Evolutionary conservation across 371 early-diverging fungal genomes (phyloP).

Genomic region (Apophysomyces elegans): DNA sequence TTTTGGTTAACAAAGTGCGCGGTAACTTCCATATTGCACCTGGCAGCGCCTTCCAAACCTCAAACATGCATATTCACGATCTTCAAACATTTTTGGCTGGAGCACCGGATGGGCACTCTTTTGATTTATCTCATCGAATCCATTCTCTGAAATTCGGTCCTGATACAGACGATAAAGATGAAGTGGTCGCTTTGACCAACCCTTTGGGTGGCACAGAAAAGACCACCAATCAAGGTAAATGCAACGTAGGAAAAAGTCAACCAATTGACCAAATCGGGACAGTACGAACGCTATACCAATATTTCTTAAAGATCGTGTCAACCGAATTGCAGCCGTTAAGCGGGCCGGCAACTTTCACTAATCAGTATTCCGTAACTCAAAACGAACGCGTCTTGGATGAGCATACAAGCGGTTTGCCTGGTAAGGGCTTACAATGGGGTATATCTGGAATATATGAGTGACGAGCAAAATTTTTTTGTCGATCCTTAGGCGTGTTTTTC

Average conservation of each 20-base stretch:
- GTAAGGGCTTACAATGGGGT: constrained; percentile 30
- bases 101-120: constrained; percentile 55
- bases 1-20: constrained; percentile 90
- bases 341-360: constrained; percentile 72
- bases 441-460: not conserved
- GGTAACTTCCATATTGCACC: constrained; percentile 95
- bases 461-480: constrained; percentile 4
- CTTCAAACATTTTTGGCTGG: constrained; percentile 47
- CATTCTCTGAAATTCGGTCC: constrained; percentile 83
- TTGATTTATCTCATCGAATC: constrained; percentile 86
- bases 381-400: constrained; percentile 59
- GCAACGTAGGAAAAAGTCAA: not conserved
- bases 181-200: constrained; percentile 65
- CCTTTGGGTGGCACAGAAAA: constrained; percentile 78
- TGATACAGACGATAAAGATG: constrained; percentile 24
- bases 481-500: constrained; percentile 83
- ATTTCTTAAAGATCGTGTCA: constrained; percentile 93
- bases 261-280: not conserved
- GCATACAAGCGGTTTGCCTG: constrained; percentile 52
- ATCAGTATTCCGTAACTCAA: constrained; percentile 95
- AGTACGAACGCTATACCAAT: constrained; percentile 73
- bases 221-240: constrained; percentile 45
- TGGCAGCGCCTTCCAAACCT: constrained; percentile 83
- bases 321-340: constrained; percentile 77
- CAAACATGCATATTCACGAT: constrained; percentile 87